These are phyloP conservation scores for Viola odorata DNA, from an alignment of 345 rosid species.

Conservation along the genomic window DNA sequence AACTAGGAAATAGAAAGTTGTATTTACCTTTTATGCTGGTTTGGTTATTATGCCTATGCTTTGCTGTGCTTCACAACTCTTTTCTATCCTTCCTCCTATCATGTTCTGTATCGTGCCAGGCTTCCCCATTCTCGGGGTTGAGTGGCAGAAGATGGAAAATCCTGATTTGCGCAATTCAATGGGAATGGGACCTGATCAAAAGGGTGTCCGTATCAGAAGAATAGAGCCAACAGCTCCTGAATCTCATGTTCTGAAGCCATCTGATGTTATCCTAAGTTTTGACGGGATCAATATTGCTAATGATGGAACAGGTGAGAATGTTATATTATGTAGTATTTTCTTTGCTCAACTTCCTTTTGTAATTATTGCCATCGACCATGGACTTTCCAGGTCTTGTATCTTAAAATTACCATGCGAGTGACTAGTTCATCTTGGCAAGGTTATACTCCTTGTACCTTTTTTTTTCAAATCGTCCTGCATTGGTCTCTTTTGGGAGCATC, in stretches of 20 bases:
- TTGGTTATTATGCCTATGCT: not conserved
- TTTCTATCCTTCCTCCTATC: slow-evolving; percentile 9
- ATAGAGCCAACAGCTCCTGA: slow-evolving; percentile 91
- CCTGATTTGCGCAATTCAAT: slow-evolving; percentile 72
- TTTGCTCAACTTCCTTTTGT: not conserved
- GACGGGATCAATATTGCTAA: slow-evolving; percentile 81
- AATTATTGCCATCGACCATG: not conserved
- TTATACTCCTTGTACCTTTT: too few relatives aligned
- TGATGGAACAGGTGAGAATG: slow-evolving; percentile 80
- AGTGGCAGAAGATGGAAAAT: slow-evolving; percentile 99
- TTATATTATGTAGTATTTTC: not conserved
- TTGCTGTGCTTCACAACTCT: not conserved
- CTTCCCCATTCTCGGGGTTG: slow-evolving; percentile 87
- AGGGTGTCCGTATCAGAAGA: slow-evolving; percentile 90
- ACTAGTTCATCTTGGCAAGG: too few relatives aligned
- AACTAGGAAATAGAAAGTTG: too few relatives aligned
- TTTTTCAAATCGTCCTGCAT: too few relatives aligned
- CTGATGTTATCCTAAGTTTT: slow-evolving; percentile 82
- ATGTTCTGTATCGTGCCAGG: slow-evolving; percentile 39
- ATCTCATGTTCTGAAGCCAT: slow-evolving; percentile 71
- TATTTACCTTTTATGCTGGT: too few relatives aligned
- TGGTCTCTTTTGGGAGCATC: too few relatives aligned
- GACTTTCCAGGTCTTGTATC: too few relatives aligned
- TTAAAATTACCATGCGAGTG: too few relatives aligned
- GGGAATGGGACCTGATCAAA: slow-evolving; percentile 77